Evolutionary conservation across 1,284 basidiomycete genomes (phyloP).

Genomic region (Ustilago sp.): DNA sequence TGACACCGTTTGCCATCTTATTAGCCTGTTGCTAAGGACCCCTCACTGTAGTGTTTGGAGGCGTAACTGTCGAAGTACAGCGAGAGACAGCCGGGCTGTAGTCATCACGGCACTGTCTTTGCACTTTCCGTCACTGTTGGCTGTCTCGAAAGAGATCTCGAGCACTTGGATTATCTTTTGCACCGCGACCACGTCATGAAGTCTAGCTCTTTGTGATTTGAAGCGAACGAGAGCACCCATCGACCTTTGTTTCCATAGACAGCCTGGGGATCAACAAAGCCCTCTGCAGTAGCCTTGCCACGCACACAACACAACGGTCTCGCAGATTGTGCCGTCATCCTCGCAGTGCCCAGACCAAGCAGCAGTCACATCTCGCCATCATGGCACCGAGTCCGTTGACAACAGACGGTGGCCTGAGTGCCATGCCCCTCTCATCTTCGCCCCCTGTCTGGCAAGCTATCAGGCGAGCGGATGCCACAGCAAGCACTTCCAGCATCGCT

Average conservation of each 20-base stretch:
- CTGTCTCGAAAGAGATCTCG: background rate
- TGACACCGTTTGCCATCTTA: background rate
- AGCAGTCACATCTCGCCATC: background rate
- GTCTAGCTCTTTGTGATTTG: background rate
- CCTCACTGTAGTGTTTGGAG: background rate
- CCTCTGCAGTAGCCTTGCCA: background rate
- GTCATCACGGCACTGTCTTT: background rate
- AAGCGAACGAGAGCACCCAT: background rate
- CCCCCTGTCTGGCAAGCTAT: constrained; percentile 17
- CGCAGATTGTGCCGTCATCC: background rate
- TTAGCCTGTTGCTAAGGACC: background rate
- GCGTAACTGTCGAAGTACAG: background rate
- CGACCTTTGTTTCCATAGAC: background rate
- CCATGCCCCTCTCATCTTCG: constrained; percentile 15
- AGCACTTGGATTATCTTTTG: background rate
- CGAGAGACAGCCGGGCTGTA: background rate
- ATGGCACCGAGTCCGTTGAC: constrained; percentile 27
- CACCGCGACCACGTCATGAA: background rate
- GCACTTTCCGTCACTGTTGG: background rate
- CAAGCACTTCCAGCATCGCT: constrained; percentile 12
- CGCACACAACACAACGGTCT: background rate
- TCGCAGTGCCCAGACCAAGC: background rate
- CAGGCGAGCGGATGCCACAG: constrained; percentile 9
- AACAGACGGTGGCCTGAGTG: constrained; percentile 11
- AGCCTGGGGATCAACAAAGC: background rate